A percentile compares a stretch with the other conserved stretches of the same genome.
Conservation (phyloP, 352 stramenopile genomes). For the Globisporangium viniferum region DNA sequence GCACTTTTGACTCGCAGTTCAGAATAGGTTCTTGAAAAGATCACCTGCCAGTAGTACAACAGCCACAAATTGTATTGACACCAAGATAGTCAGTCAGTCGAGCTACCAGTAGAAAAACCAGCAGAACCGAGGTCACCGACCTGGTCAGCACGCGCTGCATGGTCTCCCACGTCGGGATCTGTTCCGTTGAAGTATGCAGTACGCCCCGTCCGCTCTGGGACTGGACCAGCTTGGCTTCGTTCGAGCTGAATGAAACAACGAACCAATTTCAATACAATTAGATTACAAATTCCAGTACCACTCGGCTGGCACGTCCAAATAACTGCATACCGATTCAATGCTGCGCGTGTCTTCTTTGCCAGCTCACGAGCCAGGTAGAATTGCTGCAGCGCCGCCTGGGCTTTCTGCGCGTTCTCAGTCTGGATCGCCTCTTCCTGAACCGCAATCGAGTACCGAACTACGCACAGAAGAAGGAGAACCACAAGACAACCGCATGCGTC, state of each 20-base stretch:
- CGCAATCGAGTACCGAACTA: conserved; percentile 19
- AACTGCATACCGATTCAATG: conserved; percentile 18
- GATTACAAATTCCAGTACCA: too few relatives aligned
- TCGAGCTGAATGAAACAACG: neutral
- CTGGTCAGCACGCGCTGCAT: conserved; percentile 5
- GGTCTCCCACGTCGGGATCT: neutral
- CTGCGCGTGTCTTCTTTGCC: conserved; percentile 21
- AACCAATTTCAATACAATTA: neutral
- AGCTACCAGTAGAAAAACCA: neutral
- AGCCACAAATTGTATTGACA: too few relatives aligned
- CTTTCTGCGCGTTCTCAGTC: conserved; percentile 19
- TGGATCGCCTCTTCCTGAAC: conserved; percentile 17
- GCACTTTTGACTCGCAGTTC: neutral
- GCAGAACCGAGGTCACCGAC: neutral
- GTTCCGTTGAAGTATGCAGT: neutral
- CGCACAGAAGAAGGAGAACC: neutral
- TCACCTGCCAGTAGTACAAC: neutral
- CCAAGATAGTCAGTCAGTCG: neutral
- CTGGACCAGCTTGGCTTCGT: conserved; percentile 20
- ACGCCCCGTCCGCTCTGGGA: conserved; percentile 18
- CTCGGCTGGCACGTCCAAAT: too few relatives aligned
- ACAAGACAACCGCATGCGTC: neutral
- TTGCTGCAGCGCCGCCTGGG: conserved; percentile 20
- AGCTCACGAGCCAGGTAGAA: conserved; percentile 21
- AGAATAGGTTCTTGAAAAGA: neutral